Percentiles rank a stretch among this genome's conserved stretches.
Conservation (phyloP, 2,329 filamentous ascomycete genomes). For the Diaporthe amygdali region DNA sequence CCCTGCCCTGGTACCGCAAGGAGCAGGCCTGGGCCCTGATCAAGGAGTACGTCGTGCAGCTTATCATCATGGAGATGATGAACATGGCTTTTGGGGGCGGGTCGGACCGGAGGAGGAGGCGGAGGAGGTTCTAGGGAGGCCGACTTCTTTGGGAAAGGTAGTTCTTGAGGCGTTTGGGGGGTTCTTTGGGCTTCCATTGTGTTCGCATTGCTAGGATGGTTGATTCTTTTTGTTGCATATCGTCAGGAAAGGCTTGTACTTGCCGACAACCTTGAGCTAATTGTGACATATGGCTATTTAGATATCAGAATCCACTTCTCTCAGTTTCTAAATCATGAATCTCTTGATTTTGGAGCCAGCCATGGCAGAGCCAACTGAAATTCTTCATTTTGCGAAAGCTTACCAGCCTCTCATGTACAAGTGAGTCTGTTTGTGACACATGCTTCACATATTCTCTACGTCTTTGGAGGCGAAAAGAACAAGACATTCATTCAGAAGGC, state of each 20-base stretch:
- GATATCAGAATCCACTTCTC: not conserved
- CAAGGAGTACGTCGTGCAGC: slow-evolving; percentile 23
- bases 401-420: not conserved
- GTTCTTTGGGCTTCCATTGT: not conserved
- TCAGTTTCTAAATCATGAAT: not conserved
- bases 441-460: not conserved
- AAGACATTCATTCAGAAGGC: not conserved
- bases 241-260: too few relatives aligned
- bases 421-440: not conserved
- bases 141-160: not conserved
- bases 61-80: slow-evolving; percentile 25
- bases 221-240: not conserved
- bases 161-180: not conserved
- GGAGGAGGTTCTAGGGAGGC: slow-evolving; percentile 2
- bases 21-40: slow-evolving; percentile 23
- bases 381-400: too few relatives aligned
- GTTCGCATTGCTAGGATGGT: not conserved
- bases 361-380: too few relatives aligned
- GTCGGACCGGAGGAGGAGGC: slow-evolving; percentile 12
- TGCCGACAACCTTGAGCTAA: too few relatives aligned
- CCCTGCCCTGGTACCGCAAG: slow-evolving; percentile 24
- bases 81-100: slow-evolving; percentile 21
- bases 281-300: too few relatives aligned
- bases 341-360: not conserved
- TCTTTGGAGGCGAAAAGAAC: not conserved